These are phyloP conservation scores for Peronosclerospora sorghi DNA, from an alignment of 352 stramenopile species.

Conservation along the genomic window DNA sequence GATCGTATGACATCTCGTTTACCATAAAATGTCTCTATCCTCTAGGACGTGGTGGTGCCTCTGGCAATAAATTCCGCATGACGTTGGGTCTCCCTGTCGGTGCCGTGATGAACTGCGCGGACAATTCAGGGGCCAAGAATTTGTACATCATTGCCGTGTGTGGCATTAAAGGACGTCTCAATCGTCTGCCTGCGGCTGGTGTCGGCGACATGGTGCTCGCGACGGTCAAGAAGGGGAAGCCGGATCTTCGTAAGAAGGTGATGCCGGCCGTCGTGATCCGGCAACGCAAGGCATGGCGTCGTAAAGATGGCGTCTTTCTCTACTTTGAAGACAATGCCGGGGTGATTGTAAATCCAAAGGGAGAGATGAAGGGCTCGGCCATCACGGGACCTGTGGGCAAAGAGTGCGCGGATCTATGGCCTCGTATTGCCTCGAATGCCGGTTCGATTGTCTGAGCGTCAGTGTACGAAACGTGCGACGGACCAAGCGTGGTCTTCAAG, in stretches of 20 bases:
- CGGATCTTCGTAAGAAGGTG: conserved; percentile 99
- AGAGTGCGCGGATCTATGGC: conserved; percentile 99
- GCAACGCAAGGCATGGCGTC: conserved; percentile 98
- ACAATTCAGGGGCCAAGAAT: conserved; percentile 99
- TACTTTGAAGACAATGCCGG: conserved; percentile 99
- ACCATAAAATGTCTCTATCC: too few species aligned
- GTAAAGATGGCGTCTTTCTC: conserved; percentile 99
- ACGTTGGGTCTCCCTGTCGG: conserved; percentile 97
- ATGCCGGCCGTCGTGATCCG: conserved; percentile 98
- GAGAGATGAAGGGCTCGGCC: conserved; percentile 99
- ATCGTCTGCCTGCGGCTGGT: conserved; percentile 96
- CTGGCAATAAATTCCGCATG: conserved; percentile 99
- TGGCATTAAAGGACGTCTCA: conserved; percentile 98
- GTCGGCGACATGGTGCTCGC: conserved; percentile 99
- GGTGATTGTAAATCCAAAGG: conserved; percentile 99
- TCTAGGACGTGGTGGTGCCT: conserved; percentile 90
- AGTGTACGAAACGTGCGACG: background rate
- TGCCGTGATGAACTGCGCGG: conserved; percentile 99
- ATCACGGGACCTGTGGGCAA: conserved; percentile 99
- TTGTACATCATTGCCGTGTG: conserved; percentile 99
- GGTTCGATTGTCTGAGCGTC: conserved; percentile 97
- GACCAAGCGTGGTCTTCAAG: background rate
- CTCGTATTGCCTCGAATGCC: conserved; percentile 98
- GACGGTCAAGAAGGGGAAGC: conserved; percentile 99
- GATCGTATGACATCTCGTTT: too few species aligned